Base-by-base conservation (phyloP, 2,329 filamentous ascomycete genomes). In the Lecanicillium sp. region DNA sequence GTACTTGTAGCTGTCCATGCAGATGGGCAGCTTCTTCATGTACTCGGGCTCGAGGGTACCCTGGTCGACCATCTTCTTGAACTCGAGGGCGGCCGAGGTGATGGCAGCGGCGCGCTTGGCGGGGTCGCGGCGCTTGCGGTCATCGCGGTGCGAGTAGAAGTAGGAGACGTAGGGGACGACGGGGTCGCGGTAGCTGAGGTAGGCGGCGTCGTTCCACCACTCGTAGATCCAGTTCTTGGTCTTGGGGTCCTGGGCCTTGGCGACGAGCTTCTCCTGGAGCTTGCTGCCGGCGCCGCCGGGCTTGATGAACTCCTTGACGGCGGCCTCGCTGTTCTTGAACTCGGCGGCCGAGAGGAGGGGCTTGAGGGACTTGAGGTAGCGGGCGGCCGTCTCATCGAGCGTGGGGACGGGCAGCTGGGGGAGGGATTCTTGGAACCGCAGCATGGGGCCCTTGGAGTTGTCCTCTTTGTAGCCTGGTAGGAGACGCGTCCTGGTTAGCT, bases 91-190 rank as follows among this genome's bases (percentile, higher is more conserved):
- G 7, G 87, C 83, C 2, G 85, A 87, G 1, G 86, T 81, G 49
- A 98, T 84, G 47, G 90, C 89, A 4, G 92, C 92, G 4, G 92
- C 92, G 47, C 92, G 85, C 74, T 94, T 94, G 46, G 84, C 82
- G 1, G 92, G 92, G 61, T 96, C 79, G 46, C 88, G 81, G 49
- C 90, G 79, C 57, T 81, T 77, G 51, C 87, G 81, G 65, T 98
- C 94, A 64, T 98, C 92, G 50, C 87, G 80, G 69, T 97, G 90
- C 40, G 89, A 96, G 71, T 98, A 98, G 70, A 98, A 98, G 76
- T 98, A 98, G 64, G 87, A 95, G 56, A 98, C 92, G 59, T 97
- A 98, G 45, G 92, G 92, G 14, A 97, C 86, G 33, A 98, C 87
- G 10, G 92, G 92, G 61, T 97, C 92, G 49, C 90, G 84, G 70